These are phyloP conservation scores for Pneumocystis murina DNA, from an alignment of 1,139 yeast genomes.

Conservation along the genomic window DNA sequence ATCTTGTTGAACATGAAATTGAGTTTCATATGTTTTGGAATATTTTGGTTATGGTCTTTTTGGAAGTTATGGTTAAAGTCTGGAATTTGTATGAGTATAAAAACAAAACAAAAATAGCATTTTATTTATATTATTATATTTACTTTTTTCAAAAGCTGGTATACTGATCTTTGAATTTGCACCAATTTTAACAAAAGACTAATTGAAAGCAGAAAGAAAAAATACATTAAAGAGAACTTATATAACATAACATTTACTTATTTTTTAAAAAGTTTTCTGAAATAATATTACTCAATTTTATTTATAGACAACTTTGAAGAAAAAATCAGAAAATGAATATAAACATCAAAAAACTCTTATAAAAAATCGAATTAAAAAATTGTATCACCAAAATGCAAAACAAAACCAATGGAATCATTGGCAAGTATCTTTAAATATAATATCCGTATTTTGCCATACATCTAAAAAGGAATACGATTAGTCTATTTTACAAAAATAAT, in stretches of 20 bases:
- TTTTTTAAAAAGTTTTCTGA: no score
- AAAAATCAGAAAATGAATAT: no score
- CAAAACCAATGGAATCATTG: neutral
- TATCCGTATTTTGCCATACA: neutral
- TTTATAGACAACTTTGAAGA: no score
- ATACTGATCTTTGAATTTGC: neutral
- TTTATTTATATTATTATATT: neutral
- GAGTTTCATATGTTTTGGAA: slow-evolving; percentile 57
- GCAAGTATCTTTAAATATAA: neutral
- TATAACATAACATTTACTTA: no score
- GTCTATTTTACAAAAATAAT: neutral
- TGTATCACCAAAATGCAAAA: neutral
- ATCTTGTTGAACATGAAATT: slow-evolving; percentile 57
- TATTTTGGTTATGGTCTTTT: slow-evolving; percentile 48
- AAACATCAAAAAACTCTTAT: no score
- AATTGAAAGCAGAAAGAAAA: no score
- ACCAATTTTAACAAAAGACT: neutral
- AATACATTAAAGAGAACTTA: no score
- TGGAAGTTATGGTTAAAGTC: neutral
- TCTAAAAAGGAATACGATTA: neutral
- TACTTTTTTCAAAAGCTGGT: neutral
- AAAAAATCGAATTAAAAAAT: no score
- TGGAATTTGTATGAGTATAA: neutral
- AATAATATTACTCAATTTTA: no score
- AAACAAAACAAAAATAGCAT: neutral